Base-by-base conservation (phyloP, 2,329 filamentous ascomycete genomes). In the Fusarium sp. region DNA sequence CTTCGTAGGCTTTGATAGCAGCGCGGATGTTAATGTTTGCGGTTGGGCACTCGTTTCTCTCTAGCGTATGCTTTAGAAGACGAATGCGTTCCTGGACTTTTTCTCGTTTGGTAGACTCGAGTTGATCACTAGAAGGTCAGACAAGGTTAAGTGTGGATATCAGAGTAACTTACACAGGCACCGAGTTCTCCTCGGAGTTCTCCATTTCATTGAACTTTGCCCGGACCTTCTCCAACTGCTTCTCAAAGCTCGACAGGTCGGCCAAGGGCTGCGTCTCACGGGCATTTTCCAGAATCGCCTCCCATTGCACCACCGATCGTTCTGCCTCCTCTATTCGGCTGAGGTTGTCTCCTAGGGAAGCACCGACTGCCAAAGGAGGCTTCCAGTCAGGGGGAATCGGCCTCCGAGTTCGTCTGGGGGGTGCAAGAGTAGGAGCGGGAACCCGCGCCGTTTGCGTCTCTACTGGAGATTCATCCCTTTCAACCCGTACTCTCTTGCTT, bases 261-360 rank as follows among this genome's bases (percentile, higher is more conserved):
- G 66, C 75, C 16, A 31, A 20, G 7, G 76, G 75, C 29, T 78
- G 73, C 11, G 51, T 69, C 62, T 60, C 46, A 9, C 67, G 75
- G 5, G 66, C 42, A 33, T 76, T 76, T 12, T 69, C 63, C 6
- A 78, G 35, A 22, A 78, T 78, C 11, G 73, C 75, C 42, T 78
- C 73, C 76, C 76, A 78, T 53, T 78, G 76, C 22, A 77, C 51
- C 0, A 76, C 70, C 9, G 60, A 65, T 17, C 76, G 68, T 31
- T 77, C 72, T 44, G 76, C 76, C 46, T 73, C 56, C 49, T 78
- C 76, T 11, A 78, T 22, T 2, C 67, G 67, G 11, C 76, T 78
- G 5, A 78, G 44, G 5, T 77, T 73, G 11, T 74, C 63, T 14
- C 76, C 76, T 16, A 78, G 66, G 16, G 75, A 69, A 6, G 73